Evolutionary conservation across 495 filamentous ascomycete species (phyloP).

Genomic region (Penicillium egyptiacum): DNA sequence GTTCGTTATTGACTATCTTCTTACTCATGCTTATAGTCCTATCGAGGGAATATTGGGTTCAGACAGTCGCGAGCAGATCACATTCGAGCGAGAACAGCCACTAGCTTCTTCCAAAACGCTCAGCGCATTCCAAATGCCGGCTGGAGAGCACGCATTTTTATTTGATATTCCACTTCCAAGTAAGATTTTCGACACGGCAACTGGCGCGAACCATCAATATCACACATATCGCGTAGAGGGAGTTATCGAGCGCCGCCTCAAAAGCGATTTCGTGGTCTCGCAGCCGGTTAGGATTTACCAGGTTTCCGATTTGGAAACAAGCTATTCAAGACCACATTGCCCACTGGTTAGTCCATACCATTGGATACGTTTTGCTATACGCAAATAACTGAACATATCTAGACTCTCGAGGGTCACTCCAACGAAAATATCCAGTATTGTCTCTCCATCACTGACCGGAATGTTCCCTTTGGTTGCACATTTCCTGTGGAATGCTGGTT

Average conservation of each 20-base stretch:
- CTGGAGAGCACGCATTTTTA: constrained; percentile 28
- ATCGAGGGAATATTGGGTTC: not conserved
- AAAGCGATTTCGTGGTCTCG: constrained; percentile 19
- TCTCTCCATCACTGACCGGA: constrained; percentile 17
- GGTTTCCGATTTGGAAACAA: constrained; percentile 3
- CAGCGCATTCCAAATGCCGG: constrained; percentile 21
- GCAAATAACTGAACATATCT: not conserved
- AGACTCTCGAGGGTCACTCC: constrained; percentile 11
- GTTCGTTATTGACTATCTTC: not conserved
- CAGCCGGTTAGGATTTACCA: constrained; percentile 17
- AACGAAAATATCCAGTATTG: constrained; percentile 20
- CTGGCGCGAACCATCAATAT: constrained; percentile 20
- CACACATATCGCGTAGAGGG: constrained; percentile 27
- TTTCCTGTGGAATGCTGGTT: constrained; percentile 23
- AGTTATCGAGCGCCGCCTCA: constrained; percentile 17
- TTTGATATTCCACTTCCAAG: constrained; percentile 23
- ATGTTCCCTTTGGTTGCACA: constrained; percentile 20
- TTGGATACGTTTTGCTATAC: not conserved
- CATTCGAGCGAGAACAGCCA: constrained; percentile 14
- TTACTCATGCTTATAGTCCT: not conserved
- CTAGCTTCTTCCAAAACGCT: constrained; percentile 24
- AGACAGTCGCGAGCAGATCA: constrained; percentile 15
- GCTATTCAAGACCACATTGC: constrained; percentile 6
- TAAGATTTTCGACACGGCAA: constrained; percentile 19
- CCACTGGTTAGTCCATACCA: constrained; percentile 8